These are phyloP conservation scores for Persicaria maculosa DNA, from an alignment of 148 eudicot species.

Conservation along the genomic window DNA sequence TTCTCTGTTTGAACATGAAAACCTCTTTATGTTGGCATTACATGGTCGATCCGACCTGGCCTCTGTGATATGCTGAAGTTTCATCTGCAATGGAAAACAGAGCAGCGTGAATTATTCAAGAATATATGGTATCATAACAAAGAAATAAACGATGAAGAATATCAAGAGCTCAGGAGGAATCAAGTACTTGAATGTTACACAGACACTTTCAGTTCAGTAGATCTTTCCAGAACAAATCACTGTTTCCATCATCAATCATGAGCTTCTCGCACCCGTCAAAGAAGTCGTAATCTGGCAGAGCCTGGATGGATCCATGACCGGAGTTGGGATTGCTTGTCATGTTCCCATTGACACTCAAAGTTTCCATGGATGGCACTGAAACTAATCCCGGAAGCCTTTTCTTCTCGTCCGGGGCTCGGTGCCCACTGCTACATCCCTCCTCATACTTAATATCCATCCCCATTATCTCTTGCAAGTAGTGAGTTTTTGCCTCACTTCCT, in stretches of 20 bases:
- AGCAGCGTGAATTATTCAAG: too few species aligned
- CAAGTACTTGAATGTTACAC: neutral
- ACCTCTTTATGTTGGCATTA: neutral
- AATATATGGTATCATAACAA: too few species aligned
- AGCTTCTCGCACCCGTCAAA: slow-evolving; percentile 43
- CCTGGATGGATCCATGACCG: slow-evolving; percentile 11
- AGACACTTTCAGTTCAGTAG: slow-evolving; percentile 18
- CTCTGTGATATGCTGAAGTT: neutral
- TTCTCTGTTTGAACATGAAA: slow-evolving; percentile 2
- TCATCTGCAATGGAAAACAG: neutral
- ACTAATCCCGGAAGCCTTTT: slow-evolving; percentile 35
- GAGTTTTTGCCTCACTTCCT: neutral
- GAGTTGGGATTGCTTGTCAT: slow-evolving; percentile 31
- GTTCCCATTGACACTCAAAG: slow-evolving; percentile 14
- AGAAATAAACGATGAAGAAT: too few species aligned
- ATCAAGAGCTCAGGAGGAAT: neutral
- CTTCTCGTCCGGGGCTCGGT: neutral
- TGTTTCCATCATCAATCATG: slow-evolving; percentile 28
- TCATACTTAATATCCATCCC: slow-evolving; percentile 12
- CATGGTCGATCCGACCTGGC: neutral
- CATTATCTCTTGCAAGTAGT: neutral
- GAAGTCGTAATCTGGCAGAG: slow-evolving; percentile 18
- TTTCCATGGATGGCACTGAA: slow-evolving; percentile 22
- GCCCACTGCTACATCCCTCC: neutral
- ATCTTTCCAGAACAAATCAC: slow-evolving; percentile 34